A percentile compares a stretch with the other conserved stretches of the same genome.
These are phyloP conservation scores for Cladosporium sp. DNA, from an alignment of 2,329 filamentous ascomycete species.

Conservation along the genomic window DNA sequence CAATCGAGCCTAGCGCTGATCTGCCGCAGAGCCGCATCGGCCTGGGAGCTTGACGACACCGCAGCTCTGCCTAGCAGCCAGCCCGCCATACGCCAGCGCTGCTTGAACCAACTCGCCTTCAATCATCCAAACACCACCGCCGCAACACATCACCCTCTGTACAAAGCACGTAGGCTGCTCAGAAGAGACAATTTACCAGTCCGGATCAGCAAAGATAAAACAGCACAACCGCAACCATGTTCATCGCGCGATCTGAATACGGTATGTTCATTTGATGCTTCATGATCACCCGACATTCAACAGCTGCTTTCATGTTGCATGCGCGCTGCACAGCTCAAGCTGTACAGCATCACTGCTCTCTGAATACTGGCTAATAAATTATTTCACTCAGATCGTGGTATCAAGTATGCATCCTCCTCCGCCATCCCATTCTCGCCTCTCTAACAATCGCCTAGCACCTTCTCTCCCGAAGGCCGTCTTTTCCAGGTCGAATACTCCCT, in stretches of 20 bases:
- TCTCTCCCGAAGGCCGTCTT: slow-evolving; percentile 97
- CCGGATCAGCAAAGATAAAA: background rate
- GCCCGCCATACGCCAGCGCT: background rate
- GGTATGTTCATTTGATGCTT: slow-evolving; percentile 56
- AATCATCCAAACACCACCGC: background rate
- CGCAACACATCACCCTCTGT: background rate
- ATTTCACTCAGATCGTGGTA: slow-evolving; percentile 74
- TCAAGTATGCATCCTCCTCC: slow-evolving; percentile 64
- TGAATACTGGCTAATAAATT: slow-evolving; percentile 16
- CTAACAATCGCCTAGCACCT: slow-evolving; percentile 64
- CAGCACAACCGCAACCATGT: slow-evolving; percentile 57
- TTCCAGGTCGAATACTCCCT: slow-evolving; percentile 99
- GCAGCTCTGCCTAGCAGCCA: slow-evolving; percentile 9
- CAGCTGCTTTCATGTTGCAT: too few species aligned
- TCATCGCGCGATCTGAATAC: slow-evolving; percentile 99
- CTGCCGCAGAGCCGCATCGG: slow-evolving; percentile 3
- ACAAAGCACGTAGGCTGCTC: background rate
- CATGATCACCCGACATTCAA: background rate
- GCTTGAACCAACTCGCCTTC: background rate
- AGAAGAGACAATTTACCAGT: too few species aligned
- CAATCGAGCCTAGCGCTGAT: background rate
- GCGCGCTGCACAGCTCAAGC: too few species aligned
- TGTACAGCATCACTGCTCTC: background rate
- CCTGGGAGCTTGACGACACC: slow-evolving; percentile 6
- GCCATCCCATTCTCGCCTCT: background rate